Percentiles rank a stretch among this genome's conserved stretches.
phyloP scores from a whole-genome alignment of 495 filamentous ascomycete genomes.

The Chaetomium tenue region DNA sequence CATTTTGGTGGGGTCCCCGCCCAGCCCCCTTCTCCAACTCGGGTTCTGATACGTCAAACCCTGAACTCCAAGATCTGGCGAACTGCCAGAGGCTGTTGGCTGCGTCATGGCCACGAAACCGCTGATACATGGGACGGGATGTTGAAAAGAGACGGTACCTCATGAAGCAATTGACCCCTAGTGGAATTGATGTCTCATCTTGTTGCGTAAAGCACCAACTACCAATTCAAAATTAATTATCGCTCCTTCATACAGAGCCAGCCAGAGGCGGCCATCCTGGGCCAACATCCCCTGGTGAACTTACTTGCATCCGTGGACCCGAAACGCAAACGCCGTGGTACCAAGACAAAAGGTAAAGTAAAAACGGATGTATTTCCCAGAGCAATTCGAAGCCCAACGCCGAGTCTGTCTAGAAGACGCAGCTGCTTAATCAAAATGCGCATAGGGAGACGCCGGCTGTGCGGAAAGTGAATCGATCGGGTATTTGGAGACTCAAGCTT shows the following conservation, averaged over 20 bases:
- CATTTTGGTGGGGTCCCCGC: neutral
- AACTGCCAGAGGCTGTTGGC: neutral
- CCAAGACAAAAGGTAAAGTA: neutral
- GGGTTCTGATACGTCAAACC: constrained; percentile 4
- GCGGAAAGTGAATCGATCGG: neutral
- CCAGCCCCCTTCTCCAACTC: constrained; percentile 7
- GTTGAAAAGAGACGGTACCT: neutral
- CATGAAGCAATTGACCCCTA: neutral
- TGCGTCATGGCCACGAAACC: constrained; percentile 3
- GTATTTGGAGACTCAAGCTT: neutral
- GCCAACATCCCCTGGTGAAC: neutral
- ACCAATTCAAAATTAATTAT: constrained; percentile 7
- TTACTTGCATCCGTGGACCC: neutral
- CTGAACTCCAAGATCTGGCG: neutral
- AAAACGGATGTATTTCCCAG: neutral
- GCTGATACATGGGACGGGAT: neutral
- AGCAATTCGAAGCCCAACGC: neutral
- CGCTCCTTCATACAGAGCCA: neutral
- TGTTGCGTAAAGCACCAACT: neutral
- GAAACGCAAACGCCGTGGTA: neutral
- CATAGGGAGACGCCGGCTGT: neutral
- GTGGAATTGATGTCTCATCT: neutral
- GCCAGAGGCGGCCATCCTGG: neutral
- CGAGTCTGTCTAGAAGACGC: neutral
- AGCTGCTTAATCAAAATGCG: neutral